phyloP scores from a whole-genome alignment of 176 grass and related monocot genomes.

The Paspalum vaginatum region DNA sequence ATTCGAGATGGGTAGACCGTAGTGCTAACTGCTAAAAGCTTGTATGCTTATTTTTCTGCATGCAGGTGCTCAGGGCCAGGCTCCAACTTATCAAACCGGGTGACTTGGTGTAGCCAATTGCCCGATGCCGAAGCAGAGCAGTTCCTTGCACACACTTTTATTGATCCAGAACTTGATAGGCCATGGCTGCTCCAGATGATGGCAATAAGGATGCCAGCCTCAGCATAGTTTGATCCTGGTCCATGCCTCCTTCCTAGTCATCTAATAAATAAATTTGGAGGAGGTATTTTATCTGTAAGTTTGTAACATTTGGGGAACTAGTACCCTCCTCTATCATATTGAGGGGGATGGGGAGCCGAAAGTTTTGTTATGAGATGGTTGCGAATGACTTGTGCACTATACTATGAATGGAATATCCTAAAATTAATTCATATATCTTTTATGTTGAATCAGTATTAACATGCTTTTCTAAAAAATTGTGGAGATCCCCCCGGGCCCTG shows the following conservation, averaged over 20 bases:
- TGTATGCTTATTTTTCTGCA: constrained; percentile 36
- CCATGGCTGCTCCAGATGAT: constrained; percentile 88
- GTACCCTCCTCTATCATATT: too few relatives aligned
- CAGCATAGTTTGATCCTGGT: constrained; percentile 51
- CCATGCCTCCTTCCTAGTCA: constrained; percentile 7
- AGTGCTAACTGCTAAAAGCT: constrained; percentile 9
- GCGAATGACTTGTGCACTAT: too few relatives aligned
- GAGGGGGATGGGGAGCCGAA: too few relatives aligned
- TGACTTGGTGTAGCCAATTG: constrained; percentile 82
- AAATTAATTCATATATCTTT: too few relatives aligned
- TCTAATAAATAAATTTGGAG: constrained; percentile 38
- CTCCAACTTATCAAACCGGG: constrained; percentile 52
- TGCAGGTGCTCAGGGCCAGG: constrained; percentile 88
- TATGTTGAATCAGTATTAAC: too few relatives aligned
- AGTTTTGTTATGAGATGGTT: too few relatives aligned
- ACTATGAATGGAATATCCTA: too few relatives aligned
- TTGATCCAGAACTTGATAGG: constrained; percentile 71
- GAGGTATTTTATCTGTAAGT: constrained; percentile 24
- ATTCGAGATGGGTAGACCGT: neutral
- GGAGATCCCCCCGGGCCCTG: too few relatives aligned
- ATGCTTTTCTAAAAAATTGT: too few relatives aligned
- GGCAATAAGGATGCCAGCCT: constrained; percentile 72
- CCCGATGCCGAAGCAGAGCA: constrained; percentile 85
- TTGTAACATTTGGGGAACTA: constrained; percentile 1
- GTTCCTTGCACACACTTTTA: constrained; percentile 72